Conservation (phyloP, 2,329 filamentous ascomycete genomes). For the Ilyonectria sp. region DNA sequence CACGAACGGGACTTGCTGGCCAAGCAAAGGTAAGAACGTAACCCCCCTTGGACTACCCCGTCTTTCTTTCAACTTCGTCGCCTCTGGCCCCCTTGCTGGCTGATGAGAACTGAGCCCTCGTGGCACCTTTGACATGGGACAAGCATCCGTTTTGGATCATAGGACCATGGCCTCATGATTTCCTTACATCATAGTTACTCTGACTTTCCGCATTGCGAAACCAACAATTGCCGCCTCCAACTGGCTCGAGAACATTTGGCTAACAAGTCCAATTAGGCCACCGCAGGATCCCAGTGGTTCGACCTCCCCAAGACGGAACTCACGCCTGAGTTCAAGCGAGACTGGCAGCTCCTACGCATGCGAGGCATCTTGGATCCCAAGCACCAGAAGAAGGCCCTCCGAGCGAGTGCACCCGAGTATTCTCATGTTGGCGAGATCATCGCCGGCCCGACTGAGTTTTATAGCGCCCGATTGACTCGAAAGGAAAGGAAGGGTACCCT, state of each 20-base stretch:
- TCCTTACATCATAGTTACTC: slow-evolving; percentile 80
- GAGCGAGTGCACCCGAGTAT: slow-evolving; percentile 78
- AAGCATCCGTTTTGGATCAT: slow-evolving; percentile 59
- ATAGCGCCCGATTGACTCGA: slow-evolving; percentile 83
- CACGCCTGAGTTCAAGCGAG: slow-evolving; percentile 88
- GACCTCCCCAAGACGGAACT: slow-evolving; percentile 87
- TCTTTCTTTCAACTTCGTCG: not conserved
- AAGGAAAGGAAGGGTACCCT: slow-evolving; percentile 91
- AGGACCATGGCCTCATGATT: slow-evolving; percentile 73
- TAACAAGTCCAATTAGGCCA: slow-evolving; percentile 56
- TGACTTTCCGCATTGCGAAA: slow-evolving; percentile 60
- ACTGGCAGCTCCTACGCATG: slow-evolving; percentile 92
- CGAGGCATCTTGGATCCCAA: slow-evolving; percentile 91
- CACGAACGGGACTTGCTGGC: slow-evolving; percentile 37
- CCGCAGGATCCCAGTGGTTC: slow-evolving; percentile 88
- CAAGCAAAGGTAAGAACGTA: slow-evolving; percentile 50
- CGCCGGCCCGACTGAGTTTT: slow-evolving; percentile 90
- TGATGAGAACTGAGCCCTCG: slow-evolving; percentile 60
- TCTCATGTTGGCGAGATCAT: slow-evolving; percentile 92
- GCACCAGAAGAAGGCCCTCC: slow-evolving; percentile 91
- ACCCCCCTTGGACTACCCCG: not conserved
- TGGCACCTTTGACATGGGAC: slow-evolving; percentile 57
- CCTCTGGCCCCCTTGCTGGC: slow-evolving; percentile 29
- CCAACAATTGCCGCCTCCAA: not conserved
- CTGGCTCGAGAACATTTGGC: slow-evolving; percentile 1